These are phyloP conservation scores for Macrocybe gigantea DNA, from an alignment of 768 basidiomycete genomes.

Conservation along the genomic window DNA sequence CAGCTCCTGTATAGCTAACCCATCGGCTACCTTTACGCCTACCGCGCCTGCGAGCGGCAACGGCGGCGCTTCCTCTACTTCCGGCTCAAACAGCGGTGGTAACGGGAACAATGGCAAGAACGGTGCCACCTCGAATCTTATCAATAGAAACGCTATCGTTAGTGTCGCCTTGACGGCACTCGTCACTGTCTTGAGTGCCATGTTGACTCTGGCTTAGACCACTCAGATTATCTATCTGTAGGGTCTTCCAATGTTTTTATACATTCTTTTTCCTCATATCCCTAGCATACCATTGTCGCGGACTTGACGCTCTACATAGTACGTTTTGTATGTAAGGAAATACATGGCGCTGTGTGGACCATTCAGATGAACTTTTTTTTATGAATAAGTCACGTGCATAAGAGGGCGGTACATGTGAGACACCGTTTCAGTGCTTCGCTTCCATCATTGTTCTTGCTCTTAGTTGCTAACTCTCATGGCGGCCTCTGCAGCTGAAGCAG, in stretches of 20 bases:
- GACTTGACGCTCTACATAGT: neutral
- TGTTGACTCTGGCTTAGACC: slow-evolving; percentile 35
- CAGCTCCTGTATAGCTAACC: slow-evolving; percentile 61
- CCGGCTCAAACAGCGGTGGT: slow-evolving; percentile 14
- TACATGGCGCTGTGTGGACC: neutral
- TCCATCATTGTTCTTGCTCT: slow-evolving; percentile 4
- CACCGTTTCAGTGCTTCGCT: neutral
- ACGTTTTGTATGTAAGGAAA: neutral
- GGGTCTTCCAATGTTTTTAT: too few relatives aligned
- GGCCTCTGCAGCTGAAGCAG: slow-evolving; percentile 14
- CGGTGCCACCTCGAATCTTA: too few relatives aligned
- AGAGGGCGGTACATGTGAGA: neutral
- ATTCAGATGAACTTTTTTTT: neutral
- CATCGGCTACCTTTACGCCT: slow-evolving; percentile 60
- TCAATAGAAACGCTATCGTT: slow-evolving; percentile 25
- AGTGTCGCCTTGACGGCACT: slow-evolving; percentile 29
- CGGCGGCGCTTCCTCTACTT: slow-evolving; percentile 13
- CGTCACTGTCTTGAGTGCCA: slow-evolving; percentile 32
- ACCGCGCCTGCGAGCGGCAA: slow-evolving; percentile 31
- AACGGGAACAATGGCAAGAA: slow-evolving; percentile 9
- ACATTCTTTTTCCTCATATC: neutral
- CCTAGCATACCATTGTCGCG: neutral
- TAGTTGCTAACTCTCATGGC: slow-evolving; percentile 12
- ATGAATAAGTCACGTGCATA: neutral
- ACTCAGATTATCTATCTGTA: neutral